A percentile compares a stretch with the other conserved stretches of the same genome.
phyloP scores from a whole-genome alignment of 306 rosid species.

The Myrica gale region DNA sequence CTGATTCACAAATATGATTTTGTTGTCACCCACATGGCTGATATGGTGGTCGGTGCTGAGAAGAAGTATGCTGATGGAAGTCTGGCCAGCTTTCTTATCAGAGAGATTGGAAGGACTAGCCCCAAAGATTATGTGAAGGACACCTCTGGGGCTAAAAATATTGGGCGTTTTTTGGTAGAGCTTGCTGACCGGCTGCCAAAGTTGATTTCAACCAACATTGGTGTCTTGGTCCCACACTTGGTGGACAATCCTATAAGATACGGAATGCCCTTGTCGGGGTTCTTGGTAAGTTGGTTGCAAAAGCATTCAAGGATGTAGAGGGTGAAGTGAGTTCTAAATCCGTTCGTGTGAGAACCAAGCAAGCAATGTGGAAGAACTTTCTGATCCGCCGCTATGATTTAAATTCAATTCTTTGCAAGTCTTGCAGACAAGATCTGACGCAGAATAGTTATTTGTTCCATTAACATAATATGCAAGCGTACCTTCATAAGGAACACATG shows the following conservation, averaged over 20 bases:
- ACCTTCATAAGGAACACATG: too few species aligned
- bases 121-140: slow-evolving; percentile 90
- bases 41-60: slow-evolving; percentile 70
- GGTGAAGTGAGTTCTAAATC: slow-evolving; percentile 75
- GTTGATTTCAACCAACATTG: slow-evolving; percentile 78
- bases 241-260: slow-evolving; percentile 93
- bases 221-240: slow-evolving; percentile 86
- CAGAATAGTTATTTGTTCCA: too few species aligned
- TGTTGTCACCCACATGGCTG: slow-evolving; percentile 81
- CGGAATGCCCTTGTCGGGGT: slow-evolving; percentile 87
- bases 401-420: too few species aligned
- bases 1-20: slow-evolving; percentile 87
- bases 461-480: too few species aligned
- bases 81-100: slow-evolving; percentile 64
- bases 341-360: slow-evolving; percentile 85
- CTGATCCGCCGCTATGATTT: too few species aligned
- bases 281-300: slow-evolving; percentile 75
- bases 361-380: too few species aligned
- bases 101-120: slow-evolving; percentile 90
- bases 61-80: slow-evolving; percentile 89
- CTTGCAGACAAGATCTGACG: too few species aligned
- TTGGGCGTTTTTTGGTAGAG: slow-evolving; percentile 85
- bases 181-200: slow-evolving; percentile 89
- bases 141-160: slow-evolving; percentile 83
- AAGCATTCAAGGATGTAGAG: slow-evolving; percentile 79